Evolutionary conservation across 805 yeast genomes (phyloP), one percentile per base, ranked within the genome.

Genomic region (Kodamaea restingae): DNA sequence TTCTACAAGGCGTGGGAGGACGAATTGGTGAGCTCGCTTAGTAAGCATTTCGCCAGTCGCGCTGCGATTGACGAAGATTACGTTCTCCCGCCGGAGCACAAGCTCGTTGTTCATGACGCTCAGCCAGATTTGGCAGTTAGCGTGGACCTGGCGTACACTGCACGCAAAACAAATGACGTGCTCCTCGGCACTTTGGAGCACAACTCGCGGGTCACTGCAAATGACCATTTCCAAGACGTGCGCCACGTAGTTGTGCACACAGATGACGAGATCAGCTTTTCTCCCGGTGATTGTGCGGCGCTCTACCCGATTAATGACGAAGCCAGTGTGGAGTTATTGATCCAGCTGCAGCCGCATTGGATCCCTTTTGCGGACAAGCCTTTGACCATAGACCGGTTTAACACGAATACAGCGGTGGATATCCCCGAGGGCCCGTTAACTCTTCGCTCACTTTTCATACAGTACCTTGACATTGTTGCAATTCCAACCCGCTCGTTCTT

Each of bases 141-240:
- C 6, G 14, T 18, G 17, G 21, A 44, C 11, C 29, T 53, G 48
- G 12, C 33, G 43, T 41, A 50, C n/a, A 14, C 40, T 6, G 37
- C 52, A 0, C 38, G 58, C 32, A 39, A 33, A 2, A 28, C 14
- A 22, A 18, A 28, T 3, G 40, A 10, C 4, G 40, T 62, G 25
- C 29, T 36, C 33, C 60, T 4, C 36, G 95, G 84, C 0, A 61
- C 47, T 7, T 69, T 90, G 5, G 40, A 45, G 0, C 32, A 45
- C 2, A 87, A 87, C 52, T 45, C 60, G 1, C 62, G 96, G 42
- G 63, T 93, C 11, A 91, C 98, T 0, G 58, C 75, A 0, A 44
- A 48, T 0, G 81, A 77, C 37, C 98, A 93, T 63, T 88, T 87
- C 62, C 98, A 93, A 59, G 98, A 93, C 56, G 95, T 91, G 2